Conservation (phyloP, 257 asterid species). For the Linaria vulgaris region DNA sequence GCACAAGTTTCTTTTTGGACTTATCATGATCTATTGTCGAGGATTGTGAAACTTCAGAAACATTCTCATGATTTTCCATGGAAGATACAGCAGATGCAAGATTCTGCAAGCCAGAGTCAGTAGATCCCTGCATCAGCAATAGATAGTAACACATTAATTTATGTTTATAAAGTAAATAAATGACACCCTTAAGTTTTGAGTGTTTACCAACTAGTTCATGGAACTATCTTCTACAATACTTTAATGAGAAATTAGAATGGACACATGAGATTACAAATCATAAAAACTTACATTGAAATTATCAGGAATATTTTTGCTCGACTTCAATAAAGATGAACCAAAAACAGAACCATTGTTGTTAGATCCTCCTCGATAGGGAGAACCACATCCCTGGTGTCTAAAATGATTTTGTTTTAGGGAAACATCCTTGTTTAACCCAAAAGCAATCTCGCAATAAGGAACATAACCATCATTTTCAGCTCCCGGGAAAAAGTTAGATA, state of each 20-base stretch:
- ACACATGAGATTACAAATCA: not conserved
- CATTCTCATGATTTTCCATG: slow-evolving; percentile 25
- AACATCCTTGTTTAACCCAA: slow-evolving; percentile 29
- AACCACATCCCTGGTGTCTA: slow-evolving; percentile 15
- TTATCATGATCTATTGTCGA: slow-evolving; percentile 28
- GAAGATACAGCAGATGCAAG: slow-evolving; percentile 26
- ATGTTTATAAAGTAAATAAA: too few species aligned
- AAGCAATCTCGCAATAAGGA: slow-evolving; percentile 57
- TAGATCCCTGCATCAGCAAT: slow-evolving; percentile 36
- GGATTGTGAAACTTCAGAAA: slow-evolving; percentile 36
- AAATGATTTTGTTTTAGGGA: slow-evolving; percentile 23
- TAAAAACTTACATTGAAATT: slow-evolving; percentile 38
- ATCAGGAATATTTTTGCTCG: slow-evolving; percentile 26
- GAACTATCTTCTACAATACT: not conserved
- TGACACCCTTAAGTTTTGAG: not conserved
- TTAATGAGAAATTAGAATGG: not conserved
- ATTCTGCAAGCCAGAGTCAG: slow-evolving; percentile 29
- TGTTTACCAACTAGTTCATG: not conserved
- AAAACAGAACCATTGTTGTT: slow-evolving; percentile 29
- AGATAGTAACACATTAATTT: slow-evolving; percentile 21
- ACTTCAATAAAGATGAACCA: slow-evolving; percentile 32
- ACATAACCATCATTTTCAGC: slow-evolving; percentile 50
- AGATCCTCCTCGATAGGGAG: slow-evolving; percentile 16
- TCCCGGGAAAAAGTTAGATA: slow-evolving; percentile 45
- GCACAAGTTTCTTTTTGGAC: slow-evolving; percentile 30